A percentile compares a stretch with the other conserved stretches of the same genome.
Conservation (phyloP, 2,329 filamentous ascomycete genomes). For the Hypoxylon sp. region DNA sequence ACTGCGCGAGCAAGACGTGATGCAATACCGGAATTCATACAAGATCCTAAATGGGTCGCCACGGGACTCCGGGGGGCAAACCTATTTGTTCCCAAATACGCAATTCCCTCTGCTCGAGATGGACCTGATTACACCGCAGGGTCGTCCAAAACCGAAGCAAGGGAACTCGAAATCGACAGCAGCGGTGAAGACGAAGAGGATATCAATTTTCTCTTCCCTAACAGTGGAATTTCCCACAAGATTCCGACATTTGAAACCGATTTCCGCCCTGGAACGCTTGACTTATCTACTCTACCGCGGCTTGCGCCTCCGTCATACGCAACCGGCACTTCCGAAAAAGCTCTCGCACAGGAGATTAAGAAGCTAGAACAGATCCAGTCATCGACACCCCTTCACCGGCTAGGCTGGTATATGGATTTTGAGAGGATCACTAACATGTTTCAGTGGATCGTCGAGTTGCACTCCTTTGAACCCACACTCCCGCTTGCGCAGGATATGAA, state of each 20-base stretch:
- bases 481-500: slow-evolving; percentile 84
- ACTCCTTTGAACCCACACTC: slow-evolving; percentile 78
- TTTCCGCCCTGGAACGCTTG: slow-evolving; percentile 77
- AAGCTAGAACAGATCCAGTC: slow-evolving; percentile 74
- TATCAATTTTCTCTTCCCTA: slow-evolving; percentile 56
- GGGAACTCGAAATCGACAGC: slow-evolving; percentile 55
- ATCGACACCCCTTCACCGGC: slow-evolving; percentile 69
- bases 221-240: slow-evolving; percentile 44
- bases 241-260: slow-evolving; percentile 49
- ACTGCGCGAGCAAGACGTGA: neutral
- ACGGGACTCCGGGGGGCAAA: slow-evolving; percentile 22
- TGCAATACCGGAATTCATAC: slow-evolving; percentile 39
- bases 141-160: slow-evolving; percentile 23
- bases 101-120: slow-evolving; percentile 48
- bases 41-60: slow-evolving; percentile 41
- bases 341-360: slow-evolving; percentile 74
- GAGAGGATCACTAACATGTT: slow-evolving; percentile 79
- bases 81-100: slow-evolving; percentile 53
- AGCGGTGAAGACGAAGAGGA: slow-evolving; percentile 60
- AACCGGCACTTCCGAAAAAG: slow-evolving; percentile 69
- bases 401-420: slow-evolving; percentile 87
- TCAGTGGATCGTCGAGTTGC: slow-evolving; percentile 92
- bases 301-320: slow-evolving; percentile 77
- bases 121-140: neutral
- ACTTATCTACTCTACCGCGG: slow-evolving; percentile 71